Conservation (phyloP, 1,284 basidiomycete species). For the Cryptococcus deneoformans region DNA sequence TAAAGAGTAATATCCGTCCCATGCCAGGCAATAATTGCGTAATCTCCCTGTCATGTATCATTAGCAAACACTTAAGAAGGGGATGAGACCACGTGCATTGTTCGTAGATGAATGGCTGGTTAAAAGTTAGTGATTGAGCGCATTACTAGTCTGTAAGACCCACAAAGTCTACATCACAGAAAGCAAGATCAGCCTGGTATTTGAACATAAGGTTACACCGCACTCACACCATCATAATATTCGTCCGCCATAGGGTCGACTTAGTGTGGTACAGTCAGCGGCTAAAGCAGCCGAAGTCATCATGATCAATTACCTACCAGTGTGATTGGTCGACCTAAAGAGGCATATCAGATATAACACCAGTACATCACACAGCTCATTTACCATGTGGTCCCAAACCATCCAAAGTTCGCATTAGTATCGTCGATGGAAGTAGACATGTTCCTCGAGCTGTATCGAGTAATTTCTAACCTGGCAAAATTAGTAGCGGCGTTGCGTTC, state of each 20-base stretch:
- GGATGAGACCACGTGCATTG: slow-evolving; percentile 8
- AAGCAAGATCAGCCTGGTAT: not conserved
- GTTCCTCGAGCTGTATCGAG: not conserved
- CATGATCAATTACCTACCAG: slow-evolving; percentile 6
- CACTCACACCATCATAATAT: slow-evolving; percentile 20
- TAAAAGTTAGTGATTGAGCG: too few relatives aligned
- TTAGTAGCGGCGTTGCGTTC: not conserved
- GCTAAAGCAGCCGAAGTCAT: too few relatives aligned
- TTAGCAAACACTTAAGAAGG: not conserved
- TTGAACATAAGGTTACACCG: too few relatives aligned
- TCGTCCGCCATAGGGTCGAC: slow-evolving; percentile 8
- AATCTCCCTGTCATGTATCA: slow-evolving; percentile 23
- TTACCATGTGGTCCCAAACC: slow-evolving; percentile 8
- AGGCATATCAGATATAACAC: not conserved
- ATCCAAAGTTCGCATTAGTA: slow-evolving; percentile 16
- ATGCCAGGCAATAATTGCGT: slow-evolving; percentile 24
- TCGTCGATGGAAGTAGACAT: slow-evolving; percentile 30
- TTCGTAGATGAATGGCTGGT: slow-evolving; percentile 20
- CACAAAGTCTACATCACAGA: slow-evolving; percentile 13
- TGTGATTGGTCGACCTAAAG: slow-evolving; percentile 19
- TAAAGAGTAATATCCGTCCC: slow-evolving; percentile 31
- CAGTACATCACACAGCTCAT: not conserved
- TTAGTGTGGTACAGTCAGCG: not conserved
- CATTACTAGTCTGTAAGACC: not conserved
- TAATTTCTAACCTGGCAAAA: not conserved